phyloP scores from a whole-genome alignment of 495 filamentous ascomycete species.

The Geoglossum glabrum region DNA sequence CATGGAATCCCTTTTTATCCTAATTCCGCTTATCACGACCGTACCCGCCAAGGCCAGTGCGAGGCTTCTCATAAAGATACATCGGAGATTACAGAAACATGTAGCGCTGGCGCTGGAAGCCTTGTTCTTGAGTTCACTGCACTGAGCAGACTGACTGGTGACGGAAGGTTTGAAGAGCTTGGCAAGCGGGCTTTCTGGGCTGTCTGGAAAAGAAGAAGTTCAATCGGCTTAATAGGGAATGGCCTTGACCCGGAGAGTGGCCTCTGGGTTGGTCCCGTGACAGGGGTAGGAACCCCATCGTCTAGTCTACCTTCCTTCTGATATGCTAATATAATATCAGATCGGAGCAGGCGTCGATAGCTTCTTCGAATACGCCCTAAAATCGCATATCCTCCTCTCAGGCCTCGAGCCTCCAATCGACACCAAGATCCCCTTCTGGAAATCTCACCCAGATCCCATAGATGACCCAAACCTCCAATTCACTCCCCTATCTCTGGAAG shows the following conservation, averaged over 20 bases:
- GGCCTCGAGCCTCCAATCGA: slow-evolving; percentile 18
- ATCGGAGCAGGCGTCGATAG: slow-evolving; percentile 93
- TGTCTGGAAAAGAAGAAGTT: slow-evolving; percentile 71
- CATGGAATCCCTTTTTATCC: slow-evolving; percentile 78
- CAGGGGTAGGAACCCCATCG: slow-evolving; percentile 33
- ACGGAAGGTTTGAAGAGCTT: slow-evolving; percentile 65
- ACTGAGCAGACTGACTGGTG: slow-evolving; percentile 71
- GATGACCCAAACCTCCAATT: slow-evolving; percentile 34
- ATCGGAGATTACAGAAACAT: slow-evolving; percentile 79
- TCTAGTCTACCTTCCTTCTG: not conserved
- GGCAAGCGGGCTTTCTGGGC: slow-evolving; percentile 91
- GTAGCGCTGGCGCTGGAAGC: slow-evolving; percentile 87
- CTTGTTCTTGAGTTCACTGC: slow-evolving; percentile 83
- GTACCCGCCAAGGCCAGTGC: slow-evolving; percentile 22
- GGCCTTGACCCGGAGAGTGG: slow-evolving; percentile 86
- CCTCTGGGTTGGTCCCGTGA: slow-evolving; percentile 67
- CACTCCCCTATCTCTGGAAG: slow-evolving; percentile 34
- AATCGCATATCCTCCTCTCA: slow-evolving; percentile 76
- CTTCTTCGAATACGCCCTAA: slow-evolving; percentile 96
- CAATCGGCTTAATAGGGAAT: slow-evolving; percentile 71
- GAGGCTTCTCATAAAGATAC: not conserved
- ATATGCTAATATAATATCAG: slow-evolving; percentile 6
- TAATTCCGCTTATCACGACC: slow-evolving; percentile 49
- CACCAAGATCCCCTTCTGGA: slow-evolving; percentile 25
- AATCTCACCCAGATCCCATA: slow-evolving; percentile 13